phyloP scores from a whole-genome alignment of 179 eudicot genomes.

The Silene coronaria region DNA sequence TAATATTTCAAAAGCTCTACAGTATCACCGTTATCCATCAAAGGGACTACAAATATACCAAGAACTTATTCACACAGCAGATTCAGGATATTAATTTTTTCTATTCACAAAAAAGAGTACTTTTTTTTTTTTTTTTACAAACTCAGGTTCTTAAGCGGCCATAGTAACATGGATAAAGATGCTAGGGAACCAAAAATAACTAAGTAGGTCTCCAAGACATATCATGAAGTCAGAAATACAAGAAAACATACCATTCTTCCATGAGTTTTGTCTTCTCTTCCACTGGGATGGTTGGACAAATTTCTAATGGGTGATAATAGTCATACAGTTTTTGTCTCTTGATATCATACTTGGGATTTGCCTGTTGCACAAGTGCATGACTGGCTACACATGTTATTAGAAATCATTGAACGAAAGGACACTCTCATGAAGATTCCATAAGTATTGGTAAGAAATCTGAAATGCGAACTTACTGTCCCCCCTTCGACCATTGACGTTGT shows the following conservation, averaged over 20 bases:
- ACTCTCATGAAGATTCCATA: constrained; percentile 3
- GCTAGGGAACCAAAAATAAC: not conserved
- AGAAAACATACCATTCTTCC: constrained; percentile 74
- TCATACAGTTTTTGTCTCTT: constrained; percentile 72
- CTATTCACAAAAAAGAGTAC: not conserved
- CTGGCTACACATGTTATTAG: constrained; percentile 51
- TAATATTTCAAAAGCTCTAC: not conserved
- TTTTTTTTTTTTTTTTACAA: not conserved
- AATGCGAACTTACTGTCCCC: constrained; percentile 60
- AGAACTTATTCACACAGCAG: not conserved
- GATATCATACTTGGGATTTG: constrained; percentile 58
- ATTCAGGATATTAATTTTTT: not conserved
- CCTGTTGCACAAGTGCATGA: constrained; percentile 80
- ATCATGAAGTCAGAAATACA: not conserved
- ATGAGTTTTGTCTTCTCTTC: constrained; percentile 79
- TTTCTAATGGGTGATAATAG: constrained; percentile 76
- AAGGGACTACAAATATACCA: not conserved
- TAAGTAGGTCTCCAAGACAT: not conserved
- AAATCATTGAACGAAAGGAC: constrained; percentile 19
- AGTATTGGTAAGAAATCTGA: not conserved
- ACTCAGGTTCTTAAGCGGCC: not conserved
- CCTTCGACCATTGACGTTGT: constrained; percentile 62
- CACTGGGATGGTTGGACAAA: constrained; percentile 66
- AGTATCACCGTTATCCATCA: not conserved
- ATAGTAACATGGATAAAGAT: not conserved